Percentiles rank a stretch among this genome's conserved stretches.
These are phyloP conservation scores for Huntiella savannae DNA, from an alignment of 2,329 filamentous ascomycete genomes.

Conservation along the genomic window DNA sequence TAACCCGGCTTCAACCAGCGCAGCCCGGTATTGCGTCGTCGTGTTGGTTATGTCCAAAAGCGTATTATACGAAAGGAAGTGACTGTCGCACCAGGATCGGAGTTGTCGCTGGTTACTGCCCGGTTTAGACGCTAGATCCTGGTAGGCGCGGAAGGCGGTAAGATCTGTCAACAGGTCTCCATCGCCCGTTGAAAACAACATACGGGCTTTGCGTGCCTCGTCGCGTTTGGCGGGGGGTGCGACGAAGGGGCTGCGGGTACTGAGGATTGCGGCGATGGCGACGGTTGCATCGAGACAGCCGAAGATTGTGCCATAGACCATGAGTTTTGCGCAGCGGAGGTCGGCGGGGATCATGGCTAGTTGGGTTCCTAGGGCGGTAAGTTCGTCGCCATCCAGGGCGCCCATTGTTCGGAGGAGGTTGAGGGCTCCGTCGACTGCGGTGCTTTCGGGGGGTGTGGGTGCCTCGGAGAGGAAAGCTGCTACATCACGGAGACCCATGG, in stretches of 20 bases:
- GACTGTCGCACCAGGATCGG: slow-evolving; percentile 62
- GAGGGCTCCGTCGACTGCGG: slow-evolving; percentile 74
- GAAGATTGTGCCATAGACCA: slow-evolving; percentile 89
- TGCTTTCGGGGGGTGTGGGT: slow-evolving; percentile 68
- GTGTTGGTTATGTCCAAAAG: slow-evolving; percentile 79
- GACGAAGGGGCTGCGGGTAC: slow-evolving; percentile 69
- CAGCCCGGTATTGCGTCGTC: slow-evolving; percentile 64
- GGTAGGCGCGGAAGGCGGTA: slow-evolving; percentile 68
- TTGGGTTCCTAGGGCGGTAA: slow-evolving; percentile 82
- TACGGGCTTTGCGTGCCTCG: slow-evolving; percentile 56
- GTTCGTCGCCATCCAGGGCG: slow-evolving; percentile 63
- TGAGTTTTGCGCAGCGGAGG: slow-evolving; percentile 77
- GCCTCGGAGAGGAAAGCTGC: slow-evolving; percentile 65
- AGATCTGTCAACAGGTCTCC: slow-evolving; percentile 83
- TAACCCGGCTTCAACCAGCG: slow-evolving; percentile 73
- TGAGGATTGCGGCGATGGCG: slow-evolving; percentile 82
- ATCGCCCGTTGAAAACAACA: slow-evolving; percentile 54
- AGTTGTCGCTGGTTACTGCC: slow-evolving; percentile 42
- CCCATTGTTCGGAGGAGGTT: slow-evolving; percentile 67
- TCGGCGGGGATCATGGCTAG: slow-evolving; percentile 92
- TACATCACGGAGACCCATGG: slow-evolving; percentile 80
- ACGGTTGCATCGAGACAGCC: slow-evolving; percentile 77
- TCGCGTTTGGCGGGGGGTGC: slow-evolving; percentile 60
- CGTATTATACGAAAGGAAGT: slow-evolving; percentile 68
- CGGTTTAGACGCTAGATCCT: slow-evolving; percentile 36